Evolutionary conservation across 1,284 basidiomycete genomes (phyloP).

Genomic region (Lignosus rhinocerotis): DNA sequence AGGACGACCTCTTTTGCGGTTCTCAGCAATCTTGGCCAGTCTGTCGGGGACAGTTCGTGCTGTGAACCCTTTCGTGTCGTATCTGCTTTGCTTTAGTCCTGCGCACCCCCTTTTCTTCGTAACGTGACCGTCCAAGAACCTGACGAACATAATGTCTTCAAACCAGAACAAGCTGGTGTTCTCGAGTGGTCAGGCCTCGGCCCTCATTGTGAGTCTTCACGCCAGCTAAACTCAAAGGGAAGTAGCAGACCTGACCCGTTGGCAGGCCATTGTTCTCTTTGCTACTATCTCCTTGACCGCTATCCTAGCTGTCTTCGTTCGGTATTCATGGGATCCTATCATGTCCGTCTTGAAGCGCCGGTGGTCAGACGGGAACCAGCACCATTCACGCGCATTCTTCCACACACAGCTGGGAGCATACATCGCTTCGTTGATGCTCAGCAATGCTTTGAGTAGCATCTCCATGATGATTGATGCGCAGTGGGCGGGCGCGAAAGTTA

Average conservation of each 20-base stretch:
- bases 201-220: slow-evolving; percentile 45
- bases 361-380: slow-evolving; percentile 9
- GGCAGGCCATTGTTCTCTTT: slow-evolving; percentile 51
- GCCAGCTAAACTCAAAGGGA: not conserved
- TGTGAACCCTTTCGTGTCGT: slow-evolving; percentile 23
- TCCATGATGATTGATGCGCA: slow-evolving; percentile 50
- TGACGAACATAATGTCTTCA: slow-evolving; percentile 26
- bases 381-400: slow-evolving; percentile 61
- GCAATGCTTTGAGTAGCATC: slow-evolving; percentile 53
- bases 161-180: slow-evolving; percentile 23
- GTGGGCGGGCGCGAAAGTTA: slow-evolving; percentile 46
- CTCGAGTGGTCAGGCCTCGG: slow-evolving; percentile 36
- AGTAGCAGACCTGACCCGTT: not conserved
- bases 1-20: slow-evolving; percentile 36
- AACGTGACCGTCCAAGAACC: slow-evolving; percentile 11
- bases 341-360: slow-evolving; percentile 27
- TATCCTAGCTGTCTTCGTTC: slow-evolving; percentile 46
- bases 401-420: slow-evolving; percentile 70
- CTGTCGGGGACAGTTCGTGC: slow-evolving; percentile 37
- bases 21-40: slow-evolving; percentile 30
- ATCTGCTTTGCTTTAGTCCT: slow-evolving; percentile 13
- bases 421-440: slow-evolving; percentile 58
- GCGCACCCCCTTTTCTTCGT: slow-evolving; percentile 17
- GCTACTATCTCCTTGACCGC: slow-evolving; percentile 54
- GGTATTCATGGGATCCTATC: slow-evolving; percentile 45